Evolutionary conservation across 2,329 filamentous ascomycete species (phyloP).

Genomic region (Colletotrichum sp.): DNA sequence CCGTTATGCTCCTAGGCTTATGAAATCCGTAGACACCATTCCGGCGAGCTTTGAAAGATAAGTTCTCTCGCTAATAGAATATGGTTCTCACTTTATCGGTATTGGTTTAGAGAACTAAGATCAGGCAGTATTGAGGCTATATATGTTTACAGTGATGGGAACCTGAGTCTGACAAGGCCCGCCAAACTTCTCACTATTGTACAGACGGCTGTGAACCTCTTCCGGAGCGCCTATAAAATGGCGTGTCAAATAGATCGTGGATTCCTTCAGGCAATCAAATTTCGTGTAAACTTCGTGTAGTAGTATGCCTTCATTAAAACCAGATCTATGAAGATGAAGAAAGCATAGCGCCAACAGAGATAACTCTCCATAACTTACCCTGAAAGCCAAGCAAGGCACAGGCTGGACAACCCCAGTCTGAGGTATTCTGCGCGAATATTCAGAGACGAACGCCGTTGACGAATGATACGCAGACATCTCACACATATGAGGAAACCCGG

Average conservation of each 20-base stretch:
- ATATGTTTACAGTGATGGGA: not conserved
- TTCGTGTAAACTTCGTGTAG: too few species aligned
- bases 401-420: fast-evolving
- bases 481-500: fast-evolving
- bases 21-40: not conserved
- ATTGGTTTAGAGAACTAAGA: too few species aligned
- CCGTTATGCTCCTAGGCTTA: fast-evolving
- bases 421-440: not conserved
- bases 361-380: not conserved
- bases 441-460: not conserved
- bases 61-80: too few species aligned
- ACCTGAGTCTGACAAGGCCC: not conserved
- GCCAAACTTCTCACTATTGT: fast-evolving
- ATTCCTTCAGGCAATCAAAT: too few species aligned
- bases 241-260: too few species aligned
- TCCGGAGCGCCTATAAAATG: too few species aligned
- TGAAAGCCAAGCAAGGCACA: too few species aligned
- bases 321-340: not conserved
- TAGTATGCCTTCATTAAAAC: too few species aligned
- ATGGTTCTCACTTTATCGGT: too few species aligned
- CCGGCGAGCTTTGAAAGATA: too few species aligned
- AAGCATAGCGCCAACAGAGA: not conserved
- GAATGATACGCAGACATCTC: fast-evolving
- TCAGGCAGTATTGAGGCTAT: too few species aligned
- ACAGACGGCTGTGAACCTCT: too few species aligned